These are phyloP conservation scores for Casuarina glauca DNA, from an alignment of 306 rosid species.

Conservation along the genomic window DNA sequence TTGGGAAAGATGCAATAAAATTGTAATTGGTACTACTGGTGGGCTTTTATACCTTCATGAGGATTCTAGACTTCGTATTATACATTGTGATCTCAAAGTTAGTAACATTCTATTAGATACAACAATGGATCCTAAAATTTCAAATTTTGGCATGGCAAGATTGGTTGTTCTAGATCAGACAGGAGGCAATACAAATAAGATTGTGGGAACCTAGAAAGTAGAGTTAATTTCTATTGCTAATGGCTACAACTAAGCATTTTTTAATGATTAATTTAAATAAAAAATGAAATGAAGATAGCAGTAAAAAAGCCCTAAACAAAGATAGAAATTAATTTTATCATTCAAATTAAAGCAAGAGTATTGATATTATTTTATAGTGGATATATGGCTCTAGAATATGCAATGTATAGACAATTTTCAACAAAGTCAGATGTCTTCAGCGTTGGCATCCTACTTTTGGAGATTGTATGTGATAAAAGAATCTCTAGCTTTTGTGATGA, in stretches of 20 bases:
- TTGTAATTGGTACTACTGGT: constrained; percentile 53
- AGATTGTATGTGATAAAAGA: constrained; percentile 38
- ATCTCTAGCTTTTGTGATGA: background rate
- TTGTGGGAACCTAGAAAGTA: constrained; percentile 75
- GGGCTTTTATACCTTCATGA: constrained; percentile 66
- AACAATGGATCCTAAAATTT: constrained; percentile 57
- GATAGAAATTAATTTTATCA: background rate
- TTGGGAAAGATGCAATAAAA: constrained; percentile 50
- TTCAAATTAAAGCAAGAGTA: no score
- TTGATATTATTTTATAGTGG: no score
- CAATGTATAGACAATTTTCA: constrained; percentile 34
- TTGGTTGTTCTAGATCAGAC: constrained; percentile 40
- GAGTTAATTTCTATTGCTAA: no score
- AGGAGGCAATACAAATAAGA: constrained; percentile 41
- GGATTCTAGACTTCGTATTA: constrained; percentile 54
- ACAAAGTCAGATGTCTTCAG: constrained; percentile 45
- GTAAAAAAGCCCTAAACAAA: background rate
- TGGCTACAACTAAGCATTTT: no score
- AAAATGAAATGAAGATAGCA: no score
- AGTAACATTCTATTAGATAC: constrained; percentile 56
- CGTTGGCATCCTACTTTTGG: constrained; percentile 46
- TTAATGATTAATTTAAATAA: no score
- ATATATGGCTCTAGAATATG: no score
- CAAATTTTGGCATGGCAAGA: constrained; percentile 75
- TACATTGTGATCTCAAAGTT: constrained; percentile 68